phyloP scores from a whole-genome alignment of 75 land plant genomes.

The Pseudotsuga menziesii region DNA sequence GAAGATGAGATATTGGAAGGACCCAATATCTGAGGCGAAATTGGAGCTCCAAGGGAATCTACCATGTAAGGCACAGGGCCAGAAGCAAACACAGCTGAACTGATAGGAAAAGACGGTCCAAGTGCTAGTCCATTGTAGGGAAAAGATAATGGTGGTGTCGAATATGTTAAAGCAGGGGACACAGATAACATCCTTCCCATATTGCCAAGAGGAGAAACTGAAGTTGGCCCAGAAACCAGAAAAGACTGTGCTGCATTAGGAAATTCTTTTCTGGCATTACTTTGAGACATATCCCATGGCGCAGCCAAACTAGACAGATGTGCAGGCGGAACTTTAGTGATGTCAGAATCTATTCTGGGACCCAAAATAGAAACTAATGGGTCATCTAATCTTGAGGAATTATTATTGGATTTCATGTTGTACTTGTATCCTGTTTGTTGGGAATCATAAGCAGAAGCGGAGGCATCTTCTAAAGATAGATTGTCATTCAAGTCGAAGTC shows the following conservation, averaged over 20 bases:
- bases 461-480: conserved; percentile 36
- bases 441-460: conserved; percentile 11
- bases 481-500: conserved; percentile 73
- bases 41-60: conserved; percentile 22
- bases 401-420: conserved; percentile 12
- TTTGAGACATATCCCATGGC: conserved; percentile 7
- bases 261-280: background rate
- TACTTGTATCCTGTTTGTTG: conserved; percentile 7
- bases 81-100: conserved; percentile 14
- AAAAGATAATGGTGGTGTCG: conserved; percentile 15
- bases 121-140: conserved; percentile 18
- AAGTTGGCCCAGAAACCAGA: conserved; percentile 8
- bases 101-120: conserved; percentile 11
- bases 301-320: conserved; percentile 3
- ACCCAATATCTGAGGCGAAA: conserved; percentile 42
- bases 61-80: conserved; percentile 21
- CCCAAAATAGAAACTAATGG: conserved; percentile 52
- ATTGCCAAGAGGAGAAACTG: conserved; percentile 2
- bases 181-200: conserved; percentile 17
- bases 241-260: conserved; percentile 10
- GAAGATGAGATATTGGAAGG: conserved; percentile 21
- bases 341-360: conserved; percentile 25
- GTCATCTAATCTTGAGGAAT: conserved; percentile 12
- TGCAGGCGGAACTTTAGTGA: background rate
- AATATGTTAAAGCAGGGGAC: conserved; percentile 10